Evolutionary conservation across 108 stramenopile species (phyloP).

Genomic region (Cyclotella sp.): DNA sequence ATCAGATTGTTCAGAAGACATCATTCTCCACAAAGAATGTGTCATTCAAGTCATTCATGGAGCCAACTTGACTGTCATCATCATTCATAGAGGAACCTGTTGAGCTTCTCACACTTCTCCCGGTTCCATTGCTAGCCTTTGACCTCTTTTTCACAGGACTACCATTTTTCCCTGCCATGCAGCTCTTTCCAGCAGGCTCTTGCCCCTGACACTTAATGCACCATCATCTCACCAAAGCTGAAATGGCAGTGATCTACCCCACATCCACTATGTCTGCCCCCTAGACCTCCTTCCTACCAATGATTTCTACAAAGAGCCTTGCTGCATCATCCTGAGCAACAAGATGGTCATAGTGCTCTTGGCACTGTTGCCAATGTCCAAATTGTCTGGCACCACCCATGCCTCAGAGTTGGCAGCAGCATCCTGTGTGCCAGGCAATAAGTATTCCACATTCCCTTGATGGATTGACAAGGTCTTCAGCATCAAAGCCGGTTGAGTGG

Average conservation of each 20-base stretch:
- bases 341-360: conserved; percentile 56
- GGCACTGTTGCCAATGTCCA: neutral
- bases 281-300: conserved; percentile 66
- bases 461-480: conserved; percentile 47
- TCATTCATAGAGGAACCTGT: conserved; percentile 16
- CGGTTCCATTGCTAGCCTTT: neutral
- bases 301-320: conserved; percentile 58
- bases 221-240: too few species aligned
- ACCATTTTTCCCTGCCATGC: conserved; percentile 11
- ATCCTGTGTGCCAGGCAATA: conserved; percentile 67
- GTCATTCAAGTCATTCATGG: neutral
- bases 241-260: too few species aligned
- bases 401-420: conserved; percentile 74
- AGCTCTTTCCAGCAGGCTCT: too few species aligned
- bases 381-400: conserved; percentile 8
- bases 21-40: conserved; percentile 22
- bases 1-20: conserved; percentile 1
- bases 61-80: conserved; percentile 10
- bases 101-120: conserved; percentile 36
- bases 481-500: conserved; percentile 29
- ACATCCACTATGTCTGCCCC: conserved; percentile 75
- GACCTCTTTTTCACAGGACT: conserved; percentile 14
- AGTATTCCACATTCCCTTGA: conserved; percentile 48
- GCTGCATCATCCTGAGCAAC: conserved; percentile 53
- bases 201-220: too few species aligned